Base-by-base conservation (phyloP, 2,329 filamentous ascomycete species). In the Phyllosticta citrichinensis region DNA sequence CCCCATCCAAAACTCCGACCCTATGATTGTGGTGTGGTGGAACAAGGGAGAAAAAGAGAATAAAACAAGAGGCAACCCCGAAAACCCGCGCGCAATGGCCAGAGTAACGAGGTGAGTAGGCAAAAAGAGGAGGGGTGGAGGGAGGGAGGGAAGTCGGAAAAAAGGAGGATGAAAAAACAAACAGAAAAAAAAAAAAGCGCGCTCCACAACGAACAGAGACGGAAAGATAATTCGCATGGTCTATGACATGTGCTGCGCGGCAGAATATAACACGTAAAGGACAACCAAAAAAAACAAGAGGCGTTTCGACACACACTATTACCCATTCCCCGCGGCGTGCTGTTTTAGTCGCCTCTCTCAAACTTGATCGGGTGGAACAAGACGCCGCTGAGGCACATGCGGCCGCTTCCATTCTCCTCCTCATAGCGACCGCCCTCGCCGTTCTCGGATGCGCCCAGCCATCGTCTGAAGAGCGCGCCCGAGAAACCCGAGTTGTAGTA, bases 401-500 rank as follows among this genome's bases (percentile, higher is more conserved):
- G 71, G 50, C 78, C 78, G 62, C 76, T 75, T n/a, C 73, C 74
- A 27, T 69, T 70, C 62, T 75, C 69, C 68, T 80, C 78, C 56
- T 69, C 72, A 57, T 72, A 58, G 67, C 74, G 63, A 67, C 75
- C 68, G 57, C 71, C 73, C 64, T 73, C 69, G 5, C 77, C 76
- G 40, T 79, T 77, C 65, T 80, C 78, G 55, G 68, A 66, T 25
- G 77, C 75, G 59, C 78, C 78, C 14, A 80, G 71, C 78, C 78
- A 80, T 64, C 78, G 66, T 63, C 78, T 69, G 78, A 78, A 80
- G 56, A 79, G 72, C 56, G 76, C 74, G 11, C 76, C 76, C 3
- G 73, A 74, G 64, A 80, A 80, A 20, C 72, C 76, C 17, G 74
- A 73, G 64, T 80, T 79, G 70, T 80, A 80, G 71, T 80, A 80